Conservation (phyloP, 129 eudicot genomes). For the Arctium minus region DNA sequence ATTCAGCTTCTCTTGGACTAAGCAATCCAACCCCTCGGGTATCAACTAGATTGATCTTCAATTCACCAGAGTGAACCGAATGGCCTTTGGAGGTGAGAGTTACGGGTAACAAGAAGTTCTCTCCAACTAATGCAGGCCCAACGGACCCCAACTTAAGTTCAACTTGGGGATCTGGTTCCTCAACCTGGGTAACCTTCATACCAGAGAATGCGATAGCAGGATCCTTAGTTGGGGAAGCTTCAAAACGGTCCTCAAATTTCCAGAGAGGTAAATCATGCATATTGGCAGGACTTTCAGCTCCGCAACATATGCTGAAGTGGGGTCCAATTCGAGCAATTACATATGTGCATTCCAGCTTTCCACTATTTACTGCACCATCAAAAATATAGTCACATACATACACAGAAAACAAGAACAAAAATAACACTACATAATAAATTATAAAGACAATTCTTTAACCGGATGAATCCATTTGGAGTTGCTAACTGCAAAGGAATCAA, state of each 20-base stretch:
- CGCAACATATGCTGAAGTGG: conserved; percentile 86
- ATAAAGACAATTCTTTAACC: neutral
- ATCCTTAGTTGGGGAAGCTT: conserved; percentile 86
- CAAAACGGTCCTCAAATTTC: conserved; percentile 90
- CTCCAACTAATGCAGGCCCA: conserved; percentile 95
- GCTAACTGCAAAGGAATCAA: neutral
- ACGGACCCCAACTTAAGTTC: conserved; percentile 62
- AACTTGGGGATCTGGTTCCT: conserved; percentile 92
- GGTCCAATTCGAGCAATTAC: conserved; percentile 84
- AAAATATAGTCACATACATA: neutral
- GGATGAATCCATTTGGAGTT: neutral
- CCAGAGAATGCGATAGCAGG: conserved; percentile 87
- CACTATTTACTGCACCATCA: conserved; percentile 76
- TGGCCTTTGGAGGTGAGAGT: conserved; percentile 80
- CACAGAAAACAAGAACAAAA: neutral
- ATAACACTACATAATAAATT: neutral
- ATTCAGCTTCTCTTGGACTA: conserved; percentile 78
- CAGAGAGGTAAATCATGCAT: conserved; percentile 90
- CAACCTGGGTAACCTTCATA: conserved; percentile 88
- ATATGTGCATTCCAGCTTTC: conserved; percentile 93
- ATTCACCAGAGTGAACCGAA: conserved; percentile 71
- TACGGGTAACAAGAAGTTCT: conserved; percentile 75
- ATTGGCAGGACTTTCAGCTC: conserved; percentile 97
- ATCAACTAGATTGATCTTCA: conserved; percentile 90
- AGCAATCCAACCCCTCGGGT: conserved; percentile 88